A percentile compares a stretch with the other conserved stretches of the same genome.
phyloP scores from a whole-genome alignment of 148 eudicot species.

The Agrostemma githago region DNA sequence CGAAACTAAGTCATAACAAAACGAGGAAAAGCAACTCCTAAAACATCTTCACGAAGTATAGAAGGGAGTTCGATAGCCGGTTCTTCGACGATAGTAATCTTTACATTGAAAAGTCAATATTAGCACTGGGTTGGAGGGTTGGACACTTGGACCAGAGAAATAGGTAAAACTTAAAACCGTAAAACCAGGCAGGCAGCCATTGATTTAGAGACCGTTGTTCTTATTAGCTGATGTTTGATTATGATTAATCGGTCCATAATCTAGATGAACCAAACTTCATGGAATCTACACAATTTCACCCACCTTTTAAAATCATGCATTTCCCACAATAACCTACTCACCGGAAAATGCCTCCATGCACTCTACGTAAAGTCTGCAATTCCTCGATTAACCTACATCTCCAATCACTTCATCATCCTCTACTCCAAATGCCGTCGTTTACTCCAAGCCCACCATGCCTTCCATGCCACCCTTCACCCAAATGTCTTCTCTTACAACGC shows the following conservation, averaged over 20 bases:
- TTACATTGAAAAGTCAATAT: too few relatives aligned
- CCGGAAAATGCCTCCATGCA: constrained; percentile 56
- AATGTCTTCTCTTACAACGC: constrained; percentile 71
- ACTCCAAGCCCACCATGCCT: constrained; percentile 41
- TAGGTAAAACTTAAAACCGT: too few relatives aligned
- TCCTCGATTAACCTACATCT: constrained; percentile 55
- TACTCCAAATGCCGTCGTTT: constrained; percentile 68
- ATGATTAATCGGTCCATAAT: not conserved
- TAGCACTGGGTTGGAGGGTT: too few relatives aligned
- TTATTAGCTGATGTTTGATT: too few relatives aligned
- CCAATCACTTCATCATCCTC: constrained; percentile 75
- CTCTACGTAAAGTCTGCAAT: constrained; percentile 53
- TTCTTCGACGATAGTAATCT: too few relatives aligned
- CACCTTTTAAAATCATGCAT: constrained; percentile 48
- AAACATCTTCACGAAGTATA: too few relatives aligned
- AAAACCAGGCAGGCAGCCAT: too few relatives aligned
- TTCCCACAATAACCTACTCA: constrained; percentile 37
- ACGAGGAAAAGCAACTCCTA: too few relatives aligned
- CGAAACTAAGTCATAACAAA: too few relatives aligned
- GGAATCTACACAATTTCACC: constrained; percentile 33
- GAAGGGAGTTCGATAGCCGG: too few relatives aligned
- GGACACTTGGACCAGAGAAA: too few relatives aligned
- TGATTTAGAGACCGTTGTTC: too few relatives aligned
- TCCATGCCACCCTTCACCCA: constrained; percentile 40
- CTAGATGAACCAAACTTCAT: constrained; percentile 49